phyloP scores from a whole-genome alignment of 768 basidiomycete genomes.

The Pulveroboletus frians region DNA sequence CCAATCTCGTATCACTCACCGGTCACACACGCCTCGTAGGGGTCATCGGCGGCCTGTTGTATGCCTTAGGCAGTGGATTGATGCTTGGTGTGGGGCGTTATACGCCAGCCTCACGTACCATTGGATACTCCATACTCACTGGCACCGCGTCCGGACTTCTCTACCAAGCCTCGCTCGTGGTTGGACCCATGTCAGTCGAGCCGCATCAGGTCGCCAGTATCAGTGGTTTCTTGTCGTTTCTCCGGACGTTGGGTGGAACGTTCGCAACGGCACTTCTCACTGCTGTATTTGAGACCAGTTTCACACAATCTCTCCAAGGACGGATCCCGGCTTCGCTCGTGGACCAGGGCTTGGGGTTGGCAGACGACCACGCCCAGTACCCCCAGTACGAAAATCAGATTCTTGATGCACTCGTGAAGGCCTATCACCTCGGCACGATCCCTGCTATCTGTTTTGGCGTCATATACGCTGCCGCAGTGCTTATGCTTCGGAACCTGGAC shows the following conservation, averaged over 20 bases:
- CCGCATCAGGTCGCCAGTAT: slow-evolving; percentile 32
- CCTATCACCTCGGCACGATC: slow-evolving; percentile 31
- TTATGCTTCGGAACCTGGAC: slow-evolving; percentile 30
- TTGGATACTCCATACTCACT: slow-evolving; percentile 30
- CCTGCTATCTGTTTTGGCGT: slow-evolving; percentile 32
- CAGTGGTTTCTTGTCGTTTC: slow-evolving; percentile 33
- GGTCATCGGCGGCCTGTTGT: slow-evolving; percentile 26
- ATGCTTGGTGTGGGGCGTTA: slow-evolving; percentile 31
- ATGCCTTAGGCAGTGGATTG: slow-evolving; percentile 30
- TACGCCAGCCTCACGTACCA: slow-evolving; percentile 25
- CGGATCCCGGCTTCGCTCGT: slow-evolving; percentile 27
- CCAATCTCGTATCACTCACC: slow-evolving; percentile 29
- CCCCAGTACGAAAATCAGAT: slow-evolving; percentile 33
- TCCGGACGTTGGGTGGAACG: slow-evolving; percentile 33
- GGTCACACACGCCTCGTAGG: slow-evolving; percentile 32
- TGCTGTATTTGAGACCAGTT: slow-evolving; percentile 30
- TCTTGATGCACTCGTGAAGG: slow-evolving; percentile 29
- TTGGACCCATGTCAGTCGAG: slow-evolving; percentile 33
- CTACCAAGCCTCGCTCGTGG: slow-evolving; percentile 33
- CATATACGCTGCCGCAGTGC: slow-evolving; percentile 29
- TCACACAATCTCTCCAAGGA: slow-evolving; percentile 28
- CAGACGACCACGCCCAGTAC: slow-evolving; percentile 27
- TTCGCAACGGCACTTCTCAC: slow-evolving; percentile 35
- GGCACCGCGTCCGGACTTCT: slow-evolving; percentile 31
- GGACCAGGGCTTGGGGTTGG: slow-evolving; percentile 28